These are phyloP conservation scores for Macrolepiota albuminosa DNA, from an alignment of 768 basidiomycete genomes.

Conservation along the genomic window DNA sequence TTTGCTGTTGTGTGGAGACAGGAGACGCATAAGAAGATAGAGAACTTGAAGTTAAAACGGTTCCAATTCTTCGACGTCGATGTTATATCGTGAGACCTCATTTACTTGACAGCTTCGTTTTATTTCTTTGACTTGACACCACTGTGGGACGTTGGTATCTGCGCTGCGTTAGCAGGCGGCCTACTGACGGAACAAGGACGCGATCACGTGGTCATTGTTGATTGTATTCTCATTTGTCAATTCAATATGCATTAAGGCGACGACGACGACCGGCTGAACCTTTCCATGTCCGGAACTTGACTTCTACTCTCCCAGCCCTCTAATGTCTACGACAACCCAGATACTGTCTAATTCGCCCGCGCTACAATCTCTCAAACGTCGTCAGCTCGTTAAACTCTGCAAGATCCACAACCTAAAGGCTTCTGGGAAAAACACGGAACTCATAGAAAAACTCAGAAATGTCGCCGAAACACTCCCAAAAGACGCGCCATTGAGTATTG, in stretches of 20 bases:
- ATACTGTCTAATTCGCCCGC: constrained; percentile 85
- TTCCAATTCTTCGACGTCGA: background rate
- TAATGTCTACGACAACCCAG: constrained; percentile 68
- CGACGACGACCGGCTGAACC: constrained; percentile 1
- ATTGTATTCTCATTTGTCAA: background rate
- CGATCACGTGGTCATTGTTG: constrained; percentile 7
- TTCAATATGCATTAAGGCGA: background rate
- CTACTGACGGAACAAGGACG: background rate
- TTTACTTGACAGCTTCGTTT: background rate
- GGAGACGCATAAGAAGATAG: background rate
- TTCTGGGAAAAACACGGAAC: constrained; percentile 71
- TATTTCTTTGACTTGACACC: background rate
- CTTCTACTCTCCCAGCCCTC: background rate
- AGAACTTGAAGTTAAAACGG: background rate
- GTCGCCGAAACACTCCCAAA: constrained; percentile 63
- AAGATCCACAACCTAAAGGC: constrained; percentile 80
- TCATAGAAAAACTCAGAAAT: constrained; percentile 62
- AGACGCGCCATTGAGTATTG: constrained; percentile 51
- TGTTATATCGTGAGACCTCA: background rate
- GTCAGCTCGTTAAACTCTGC: constrained; percentile 82
- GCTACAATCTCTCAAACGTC: constrained; percentile 75
- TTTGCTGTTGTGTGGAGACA: background rate
- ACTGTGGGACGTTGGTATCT: background rate
- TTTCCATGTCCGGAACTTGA: constrained; percentile 6
- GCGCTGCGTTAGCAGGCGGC: no score